Evolutionary conservation across 2,329 filamentous ascomycete genomes (phyloP), one percentile per base, ranked within the genome.

Genomic region (Camptophora hylomeconis): DNA sequence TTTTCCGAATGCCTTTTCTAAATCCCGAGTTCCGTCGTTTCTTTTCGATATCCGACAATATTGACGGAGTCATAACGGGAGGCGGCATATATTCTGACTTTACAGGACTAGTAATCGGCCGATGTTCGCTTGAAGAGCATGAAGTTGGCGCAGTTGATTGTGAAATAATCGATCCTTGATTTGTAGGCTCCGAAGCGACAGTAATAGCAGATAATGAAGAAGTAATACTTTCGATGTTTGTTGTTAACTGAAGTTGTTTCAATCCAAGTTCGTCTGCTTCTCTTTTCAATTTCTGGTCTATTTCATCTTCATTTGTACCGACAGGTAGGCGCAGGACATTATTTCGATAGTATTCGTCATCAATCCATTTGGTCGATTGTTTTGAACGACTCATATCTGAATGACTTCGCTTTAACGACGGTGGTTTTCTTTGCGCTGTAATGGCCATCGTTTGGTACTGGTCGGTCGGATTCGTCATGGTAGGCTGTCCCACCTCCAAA

Each of bases 221-320:
- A 14, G 38, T 48, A 23, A 52, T 38, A 42, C 51, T 49, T 23
- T 50, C 40, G 30, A 52, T 39, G 20, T 50, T 52, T n/a, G 48
- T 46, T 19, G 49, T 42, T 28, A 52, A 48, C 16, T 48, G 51
- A n/a, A 52, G 44, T n/a, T 52, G 49, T 30, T 56, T 26, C 23
- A 53, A 39, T 7, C 56, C 57, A 17, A 60, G 45, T 18, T 47
- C 38, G 28, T 44, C 46, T 24, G 56, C 56, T 32, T 59, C 54
- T 12, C 49, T 42, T 17, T 49, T 37, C 23, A 61, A 45, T 17
- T 38, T 40, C 33, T 54, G 50, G 39, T 58, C 53, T 20, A 50
- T 44, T 33, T 48, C 48, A 31, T 49, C 42, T 41, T 60, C 57
- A 7, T 50, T 48, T 32, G 53, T 46, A 19, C 44, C 43, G n/a